Conservation (phyloP, 2,329 filamentous ascomycete species). For the Pseudopithomyces maydicus region DNA sequence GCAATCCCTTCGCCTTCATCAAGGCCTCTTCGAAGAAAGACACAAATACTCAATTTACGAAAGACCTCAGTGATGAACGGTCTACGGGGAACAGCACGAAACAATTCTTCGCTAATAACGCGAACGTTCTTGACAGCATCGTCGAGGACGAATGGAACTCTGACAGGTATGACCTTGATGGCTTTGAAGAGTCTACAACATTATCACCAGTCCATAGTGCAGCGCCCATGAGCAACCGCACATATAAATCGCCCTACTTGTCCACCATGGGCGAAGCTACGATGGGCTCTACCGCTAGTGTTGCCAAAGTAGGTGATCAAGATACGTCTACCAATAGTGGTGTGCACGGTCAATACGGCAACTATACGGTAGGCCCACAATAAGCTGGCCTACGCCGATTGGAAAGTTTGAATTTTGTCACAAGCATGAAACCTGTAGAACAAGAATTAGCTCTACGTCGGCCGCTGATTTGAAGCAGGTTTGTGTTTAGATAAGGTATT, state of each 20-base stretch:
- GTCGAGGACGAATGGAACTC: background rate
- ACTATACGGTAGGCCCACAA: no score
- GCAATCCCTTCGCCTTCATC: background rate
- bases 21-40: background rate
- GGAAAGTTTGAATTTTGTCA: no score
- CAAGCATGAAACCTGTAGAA: no score
- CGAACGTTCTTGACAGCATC: background rate
- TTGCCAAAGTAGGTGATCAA: background rate
- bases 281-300: background rate
- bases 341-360: background rate
- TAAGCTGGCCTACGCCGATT: background rate
- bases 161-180: background rate
- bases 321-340: background rate
- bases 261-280: background rate
- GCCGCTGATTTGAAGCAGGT: no score
- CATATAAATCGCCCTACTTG: background rate
- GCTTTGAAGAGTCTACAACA: background rate
- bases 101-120: background rate
- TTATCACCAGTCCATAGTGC: background rate
- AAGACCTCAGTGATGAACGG: no score
- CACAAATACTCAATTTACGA: no score
- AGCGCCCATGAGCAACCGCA: background rate
- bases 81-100: background rate
- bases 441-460: no score
- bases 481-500: no score